A percentile compares a stretch with the other conserved stretches of the same genome.
These are phyloP conservation scores for Daedaleopsis sinensis DNA, from an alignment of 768 basidiomycete genomes.

Conservation along the genomic window DNA sequence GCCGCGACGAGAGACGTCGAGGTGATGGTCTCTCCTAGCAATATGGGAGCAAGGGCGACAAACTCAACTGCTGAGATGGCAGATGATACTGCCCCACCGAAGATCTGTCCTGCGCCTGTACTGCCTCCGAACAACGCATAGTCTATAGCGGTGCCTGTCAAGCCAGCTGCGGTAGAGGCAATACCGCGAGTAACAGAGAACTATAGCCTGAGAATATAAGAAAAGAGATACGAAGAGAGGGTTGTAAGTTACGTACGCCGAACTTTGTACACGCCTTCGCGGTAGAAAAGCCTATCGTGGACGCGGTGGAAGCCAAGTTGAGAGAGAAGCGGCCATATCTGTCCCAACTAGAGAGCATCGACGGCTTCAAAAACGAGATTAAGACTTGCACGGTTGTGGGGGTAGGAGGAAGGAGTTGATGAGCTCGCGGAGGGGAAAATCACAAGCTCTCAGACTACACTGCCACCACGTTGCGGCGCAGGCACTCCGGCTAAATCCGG, in stretches of 20 bases:
- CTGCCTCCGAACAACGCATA: conserved; percentile 66
- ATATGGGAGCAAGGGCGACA: conserved; percentile 73
- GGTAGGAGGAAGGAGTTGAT: too few species aligned
- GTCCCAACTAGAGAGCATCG: conserved; percentile 38
- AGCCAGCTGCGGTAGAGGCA: conserved; percentile 56
- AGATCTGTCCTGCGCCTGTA: conserved; percentile 56
- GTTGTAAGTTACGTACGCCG: conserved; percentile 50
- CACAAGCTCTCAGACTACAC: too few species aligned
- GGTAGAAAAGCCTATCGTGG: conserved; percentile 66
- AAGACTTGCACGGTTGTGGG: neutral
- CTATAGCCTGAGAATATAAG: conserved; percentile 36
- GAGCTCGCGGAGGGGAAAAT: too few species aligned
- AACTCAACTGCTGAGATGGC: conserved; percentile 70
- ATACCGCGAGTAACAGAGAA: conserved; percentile 70
- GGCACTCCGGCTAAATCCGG: too few species aligned
- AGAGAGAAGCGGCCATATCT: conserved; percentile 57
- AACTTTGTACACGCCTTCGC: conserved; percentile 70
- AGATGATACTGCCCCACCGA: conserved; percentile 60
- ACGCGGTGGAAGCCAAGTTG: conserved; percentile 65
- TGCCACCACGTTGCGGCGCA: too few species aligned
- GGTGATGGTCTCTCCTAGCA: conserved; percentile 75
- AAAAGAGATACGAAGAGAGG: conserved; percentile 8
- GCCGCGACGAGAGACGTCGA: conserved; percentile 76
- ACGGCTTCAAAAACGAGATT: neutral
- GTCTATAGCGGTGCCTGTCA: conserved; percentile 65